These are phyloP conservation scores for Prinsepia uniflora DNA, from an alignment of 306 rosid species.

Conservation along the genomic window DNA sequence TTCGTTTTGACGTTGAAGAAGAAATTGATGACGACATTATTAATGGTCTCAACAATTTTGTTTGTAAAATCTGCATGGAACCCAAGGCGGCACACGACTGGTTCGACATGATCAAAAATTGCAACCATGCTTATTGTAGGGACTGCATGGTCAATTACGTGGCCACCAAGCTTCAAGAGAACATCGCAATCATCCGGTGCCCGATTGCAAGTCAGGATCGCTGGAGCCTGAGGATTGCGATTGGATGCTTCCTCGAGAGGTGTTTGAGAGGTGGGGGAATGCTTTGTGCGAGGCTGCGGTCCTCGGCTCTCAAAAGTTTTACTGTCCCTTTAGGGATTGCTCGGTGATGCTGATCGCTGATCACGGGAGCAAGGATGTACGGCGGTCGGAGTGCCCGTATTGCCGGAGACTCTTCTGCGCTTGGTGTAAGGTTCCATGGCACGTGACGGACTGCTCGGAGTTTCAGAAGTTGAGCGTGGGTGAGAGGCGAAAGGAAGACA, in stretches of 20 bases:
- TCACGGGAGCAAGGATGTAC: slow-evolving; percentile 12
- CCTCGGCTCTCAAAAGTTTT: slow-evolving; percentile 11
- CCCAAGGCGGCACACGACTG: background rate
- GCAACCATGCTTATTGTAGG: slow-evolving; percentile 46
- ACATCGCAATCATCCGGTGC: slow-evolving; percentile 15
- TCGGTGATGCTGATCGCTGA: slow-evolving; percentile 25
- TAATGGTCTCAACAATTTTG: background rate
- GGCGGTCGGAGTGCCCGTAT: slow-evolving; percentile 44
- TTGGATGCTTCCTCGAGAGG: slow-evolving; percentile 31
- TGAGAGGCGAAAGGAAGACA: slow-evolving; percentile 40
- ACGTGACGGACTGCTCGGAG: slow-evolving; percentile 38
- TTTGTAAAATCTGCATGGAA: slow-evolving; percentile 27
- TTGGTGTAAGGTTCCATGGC: slow-evolving; percentile 53
- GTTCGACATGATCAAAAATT: slow-evolving; percentile 6
- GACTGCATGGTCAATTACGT: slow-evolving; percentile 46
- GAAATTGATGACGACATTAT: background rate
- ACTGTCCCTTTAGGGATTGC: slow-evolving; percentile 56
- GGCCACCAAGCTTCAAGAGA: slow-evolving; percentile 37
- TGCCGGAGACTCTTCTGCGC: slow-evolving; percentile 58
- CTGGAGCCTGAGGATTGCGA: slow-evolving; percentile 35
- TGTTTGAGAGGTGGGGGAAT: slow-evolving; percentile 38
- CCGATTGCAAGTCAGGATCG: background rate
- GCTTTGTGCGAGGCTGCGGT: slow-evolving; percentile 35
- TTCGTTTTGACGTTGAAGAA: too few species aligned
- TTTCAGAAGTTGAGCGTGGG: slow-evolving; percentile 29